These are phyloP conservation scores for Chlorophyllum brunneum DNA, from an alignment of 768 basidiomycete species.

Conservation along the genomic window DNA sequence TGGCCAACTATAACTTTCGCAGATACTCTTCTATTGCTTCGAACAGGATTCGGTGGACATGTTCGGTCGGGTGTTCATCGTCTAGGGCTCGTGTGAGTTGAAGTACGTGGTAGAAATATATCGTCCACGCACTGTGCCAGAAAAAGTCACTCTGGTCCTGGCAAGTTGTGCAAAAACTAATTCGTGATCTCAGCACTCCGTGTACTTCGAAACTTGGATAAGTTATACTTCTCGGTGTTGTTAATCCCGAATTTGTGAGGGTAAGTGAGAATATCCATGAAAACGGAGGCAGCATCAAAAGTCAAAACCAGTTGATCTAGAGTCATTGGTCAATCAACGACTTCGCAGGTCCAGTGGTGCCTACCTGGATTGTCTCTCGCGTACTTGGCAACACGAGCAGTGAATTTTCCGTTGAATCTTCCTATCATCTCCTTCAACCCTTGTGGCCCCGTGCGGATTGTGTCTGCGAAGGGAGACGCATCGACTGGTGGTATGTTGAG, in stretches of 20 bases:
- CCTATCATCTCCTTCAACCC: neutral
- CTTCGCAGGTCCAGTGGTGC: neutral
- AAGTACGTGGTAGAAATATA: neutral
- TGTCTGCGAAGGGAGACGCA: neutral
- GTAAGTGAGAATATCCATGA: neutral
- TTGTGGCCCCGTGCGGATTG: neutral
- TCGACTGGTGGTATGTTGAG: constrained; percentile 1
- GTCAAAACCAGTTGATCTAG: neutral
- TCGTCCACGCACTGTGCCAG: constrained; percentile 1
- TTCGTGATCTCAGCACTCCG: neutral
- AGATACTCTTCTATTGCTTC: neutral
- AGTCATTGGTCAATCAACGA: neutral
- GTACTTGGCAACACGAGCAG: neutral
- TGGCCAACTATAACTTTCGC: no score
- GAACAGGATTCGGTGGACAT: neutral
- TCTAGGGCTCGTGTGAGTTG: neutral
- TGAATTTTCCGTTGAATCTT: neutral
- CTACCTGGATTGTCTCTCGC: constrained; percentile 2
- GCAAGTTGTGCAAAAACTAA: constrained; percentile 3
- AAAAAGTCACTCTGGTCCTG: neutral
- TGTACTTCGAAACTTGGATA: neutral
- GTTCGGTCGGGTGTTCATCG: constrained; percentile 2
- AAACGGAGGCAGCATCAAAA: constrained; percentile 1
- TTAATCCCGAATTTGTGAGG: neutral
- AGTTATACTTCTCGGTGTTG: neutral